Evolutionary conservation across 371 early-diverging fungal species (phyloP).

Genomic region (Rhizopus microsporus): DNA sequence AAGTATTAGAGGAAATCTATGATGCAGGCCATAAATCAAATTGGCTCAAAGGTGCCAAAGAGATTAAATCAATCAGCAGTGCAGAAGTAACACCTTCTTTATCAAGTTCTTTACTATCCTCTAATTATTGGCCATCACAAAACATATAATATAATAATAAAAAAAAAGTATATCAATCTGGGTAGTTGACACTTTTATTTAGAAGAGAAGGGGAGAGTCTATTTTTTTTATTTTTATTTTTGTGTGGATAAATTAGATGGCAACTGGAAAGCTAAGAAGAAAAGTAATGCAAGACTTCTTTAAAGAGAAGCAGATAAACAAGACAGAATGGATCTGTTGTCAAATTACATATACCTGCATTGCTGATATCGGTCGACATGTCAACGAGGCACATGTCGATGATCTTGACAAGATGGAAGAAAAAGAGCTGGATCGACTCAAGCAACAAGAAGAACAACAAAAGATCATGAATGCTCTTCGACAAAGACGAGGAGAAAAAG

Average conservation of each 20-base stretch:
- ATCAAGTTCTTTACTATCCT: neutral
- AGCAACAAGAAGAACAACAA: conserved; percentile 10
- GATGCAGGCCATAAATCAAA: conserved; percentile 73
- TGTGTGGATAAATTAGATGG: conserved; percentile 3
- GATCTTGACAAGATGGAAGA: conserved; percentile 18
- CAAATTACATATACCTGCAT: conserved; percentile 7
- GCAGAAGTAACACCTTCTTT: neutral
- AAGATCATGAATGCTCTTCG: conserved; percentile 9
- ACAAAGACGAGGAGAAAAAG: conserved; percentile 35
- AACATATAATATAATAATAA: neutral
- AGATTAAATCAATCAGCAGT: conserved; percentile 2
- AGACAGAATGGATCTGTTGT: conserved; percentile 24
- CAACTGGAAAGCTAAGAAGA: conserved; percentile 13
- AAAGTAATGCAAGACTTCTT: conserved; percentile 22
- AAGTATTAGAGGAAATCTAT: conserved; percentile 81
- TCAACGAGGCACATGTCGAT: conserved; percentile 12
- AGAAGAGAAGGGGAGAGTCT: too few species aligned
- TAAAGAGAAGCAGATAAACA: conserved; percentile 16
- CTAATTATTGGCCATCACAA: conserved; percentile 3
- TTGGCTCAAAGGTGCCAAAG: conserved; percentile 54
- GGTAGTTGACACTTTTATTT: too few species aligned
- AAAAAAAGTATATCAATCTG: too few species aligned
- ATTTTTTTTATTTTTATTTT: neutral
- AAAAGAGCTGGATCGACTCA: neutral
- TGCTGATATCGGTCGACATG: conserved; percentile 20